phyloP scores from a whole-genome alignment of 495 filamentous ascomycete species.

The Darksidea phi region DNA sequence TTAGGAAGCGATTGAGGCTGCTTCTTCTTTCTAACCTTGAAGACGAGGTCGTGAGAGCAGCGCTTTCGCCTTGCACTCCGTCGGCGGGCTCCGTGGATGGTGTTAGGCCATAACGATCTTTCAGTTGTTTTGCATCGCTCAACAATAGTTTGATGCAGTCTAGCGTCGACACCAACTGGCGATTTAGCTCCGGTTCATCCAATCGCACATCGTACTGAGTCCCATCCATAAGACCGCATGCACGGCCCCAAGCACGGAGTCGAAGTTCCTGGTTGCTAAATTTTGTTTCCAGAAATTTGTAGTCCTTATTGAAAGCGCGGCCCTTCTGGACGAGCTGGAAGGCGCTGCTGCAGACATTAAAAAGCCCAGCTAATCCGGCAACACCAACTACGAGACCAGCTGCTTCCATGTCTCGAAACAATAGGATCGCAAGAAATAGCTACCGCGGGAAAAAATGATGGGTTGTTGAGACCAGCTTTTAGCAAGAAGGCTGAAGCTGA shows the following conservation, averaged over 20 bases:
- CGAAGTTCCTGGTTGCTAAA: constrained; percentile 1
- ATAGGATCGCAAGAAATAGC: too few species aligned
- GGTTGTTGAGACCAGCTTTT: too few species aligned
- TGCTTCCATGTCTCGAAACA: neutral
- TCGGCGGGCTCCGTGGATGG: neutral
- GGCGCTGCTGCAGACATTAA: neutral
- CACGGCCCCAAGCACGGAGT: neutral
- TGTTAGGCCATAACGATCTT: constrained; percentile 2
- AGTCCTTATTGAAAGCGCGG: neutral
- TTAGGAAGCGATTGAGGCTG: neutral
- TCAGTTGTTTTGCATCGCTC: neutral
- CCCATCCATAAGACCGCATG: neutral
- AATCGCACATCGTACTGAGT: neutral
- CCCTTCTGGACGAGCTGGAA: neutral
- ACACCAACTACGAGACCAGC: constrained; percentile 5
- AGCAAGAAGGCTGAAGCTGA: too few species aligned
- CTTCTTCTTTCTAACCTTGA: neutral
- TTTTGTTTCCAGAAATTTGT: neutral
- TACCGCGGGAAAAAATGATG: too few species aligned
- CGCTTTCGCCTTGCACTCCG: too few species aligned
- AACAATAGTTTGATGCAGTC: constrained; percentile 2
- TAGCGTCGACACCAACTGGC: neutral
- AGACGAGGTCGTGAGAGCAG: neutral
- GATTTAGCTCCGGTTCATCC: neutral
- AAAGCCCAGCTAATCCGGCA: constrained; percentile 3